Evolutionary conservation across 2,329 filamentous ascomycete species (phyloP), one percentile per base, ranked within the genome.

Genomic region (Neonectria magnoliae): DNA sequence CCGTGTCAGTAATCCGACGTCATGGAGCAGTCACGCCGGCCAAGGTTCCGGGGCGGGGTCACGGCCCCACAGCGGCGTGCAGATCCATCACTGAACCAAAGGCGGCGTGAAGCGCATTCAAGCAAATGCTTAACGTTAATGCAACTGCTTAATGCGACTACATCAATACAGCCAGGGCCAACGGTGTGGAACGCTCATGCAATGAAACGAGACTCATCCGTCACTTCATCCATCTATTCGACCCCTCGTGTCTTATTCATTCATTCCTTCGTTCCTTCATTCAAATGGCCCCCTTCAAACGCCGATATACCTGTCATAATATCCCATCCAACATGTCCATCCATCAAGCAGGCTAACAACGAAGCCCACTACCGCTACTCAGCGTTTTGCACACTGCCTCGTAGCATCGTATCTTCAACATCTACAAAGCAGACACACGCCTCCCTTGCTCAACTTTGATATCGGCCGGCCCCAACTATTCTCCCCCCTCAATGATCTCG

Each of bases 401-500:
- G 38, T 29, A 42, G 47, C 36, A 48, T 44, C 42, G 25, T 31
- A 13, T 33, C 16, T 22, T 57, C 22, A 22, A 41, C 57, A 60
- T 64, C 58, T 48, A 56, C 58, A 44, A 62, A 55, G 44, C 60
- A 63, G 55, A 50, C 47, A 44, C 58, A 47, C 45, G 55, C 18
- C 56, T 55, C 25, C 16, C 16, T 51, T 60, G 45, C 29, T 41
- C 33, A 36, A 11, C 25, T 31, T n/a, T 8, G 13, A 18, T 29
- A 20, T 41, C 22, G 22, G 7, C 33, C 14, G 14, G 41, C 20
- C 6, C 18, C 20, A n/a, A 22, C 55, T 76, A 79, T 45, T 77
- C 75, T 18, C 72, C 81, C 10, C 79, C 82, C 48, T 78, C 85
- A 0, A 80, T 80, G 41, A 87, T 81, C 76, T 89, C 87, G 0